Evolutionary conservation across 805 yeast species (phyloP), one percentile per base, ranked within the genome.

Genomic region (Wickerhamiella azyma): DNA sequence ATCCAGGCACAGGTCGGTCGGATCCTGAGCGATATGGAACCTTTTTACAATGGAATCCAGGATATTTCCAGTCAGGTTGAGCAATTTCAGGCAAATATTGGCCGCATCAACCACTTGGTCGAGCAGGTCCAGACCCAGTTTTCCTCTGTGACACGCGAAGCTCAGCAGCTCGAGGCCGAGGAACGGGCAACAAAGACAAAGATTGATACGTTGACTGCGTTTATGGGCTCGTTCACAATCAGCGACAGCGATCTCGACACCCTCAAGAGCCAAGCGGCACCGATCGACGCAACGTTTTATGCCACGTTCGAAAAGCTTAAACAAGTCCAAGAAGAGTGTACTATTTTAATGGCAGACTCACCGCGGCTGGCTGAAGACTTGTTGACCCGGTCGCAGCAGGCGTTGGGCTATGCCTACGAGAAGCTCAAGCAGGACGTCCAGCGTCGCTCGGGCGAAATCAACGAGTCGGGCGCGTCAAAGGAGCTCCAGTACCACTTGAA

Each of bases 161-260:
- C 65, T 3, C 41, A 50, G 21, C 51, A 51, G 21, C 54, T 66
- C 11, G 46, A 47, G 26, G 42, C 42, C 2, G 58, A 59, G 46
- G 50, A 52, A 45, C 39, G 45, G 10, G 52, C 49, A 16, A 35
- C 60, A 16, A 37, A 45, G 11, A 33, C 49, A 33, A 59, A 64
- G 43, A 48, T 49, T 24, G 52, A 48, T 2, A 49, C 67, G 13
- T 50, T 64, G 26, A 53, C 55, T 16, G 57, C 65, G 2, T 61
- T 59, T 43, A 76, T 77, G 50, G 67, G 70, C 3, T 73, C 74
- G 47, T 85, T 82, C 57, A 75, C 88, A 0, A 60, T 89, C 38
- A 72, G 72, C 38, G 88, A 79, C 50, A 73, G 75, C 47, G 96
- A 89, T 53, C 79, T 76, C 39, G 81, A 74, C 54, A 61, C 72